Conservation (phyloP, 2,329 filamentous ascomycete species). For the Clonostachys rosea region DNA sequence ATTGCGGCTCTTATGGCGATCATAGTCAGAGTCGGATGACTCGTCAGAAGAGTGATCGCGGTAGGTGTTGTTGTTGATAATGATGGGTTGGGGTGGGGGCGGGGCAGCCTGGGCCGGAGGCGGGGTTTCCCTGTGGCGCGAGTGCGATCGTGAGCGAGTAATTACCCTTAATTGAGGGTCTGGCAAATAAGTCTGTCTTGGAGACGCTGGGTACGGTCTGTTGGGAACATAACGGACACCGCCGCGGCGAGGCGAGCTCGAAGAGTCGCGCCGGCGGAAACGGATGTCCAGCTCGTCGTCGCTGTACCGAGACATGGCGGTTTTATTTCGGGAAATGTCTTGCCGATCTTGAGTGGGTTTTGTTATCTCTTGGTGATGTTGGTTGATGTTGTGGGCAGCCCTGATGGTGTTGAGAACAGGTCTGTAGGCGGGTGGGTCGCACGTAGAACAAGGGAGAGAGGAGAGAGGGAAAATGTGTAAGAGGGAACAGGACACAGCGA, state of each 20-base stretch:
- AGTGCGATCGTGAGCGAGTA: constrained; percentile 28
- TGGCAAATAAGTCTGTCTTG: constrained; percentile 34
- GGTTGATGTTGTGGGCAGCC: too few relatives aligned
- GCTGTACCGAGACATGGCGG: constrained; percentile 33
- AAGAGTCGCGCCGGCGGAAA: constrained; percentile 33
- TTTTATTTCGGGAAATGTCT: neutral
- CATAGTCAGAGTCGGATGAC: constrained; percentile 20
- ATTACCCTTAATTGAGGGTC: constrained; percentile 40
- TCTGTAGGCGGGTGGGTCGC: too few relatives aligned
- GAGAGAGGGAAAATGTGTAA: too few relatives aligned
- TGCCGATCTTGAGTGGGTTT: too few relatives aligned
- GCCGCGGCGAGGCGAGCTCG: constrained; percentile 28
- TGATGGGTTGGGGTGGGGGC: constrained; percentile 34
- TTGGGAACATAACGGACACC: too few relatives aligned
- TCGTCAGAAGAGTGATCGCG: constrained; percentile 42
- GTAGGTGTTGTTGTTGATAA: constrained; percentile 54
- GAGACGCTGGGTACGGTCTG: constrained; percentile 30
- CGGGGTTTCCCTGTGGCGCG: constrained; percentile 37
- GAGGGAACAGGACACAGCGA: too few relatives aligned
- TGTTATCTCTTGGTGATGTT: too few relatives aligned
- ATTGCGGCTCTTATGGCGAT: constrained; percentile 11
- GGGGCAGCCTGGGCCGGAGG: constrained; percentile 23
- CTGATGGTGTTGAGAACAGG: too few relatives aligned
- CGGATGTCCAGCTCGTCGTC: constrained; percentile 51
- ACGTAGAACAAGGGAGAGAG: too few relatives aligned